A percentile compares a stretch with the other conserved stretches of the same genome.
These are phyloP conservation scores for Fusarium napiforme DNA, from an alignment of 2,329 filamentous ascomycete species.

Conservation along the genomic window DNA sequence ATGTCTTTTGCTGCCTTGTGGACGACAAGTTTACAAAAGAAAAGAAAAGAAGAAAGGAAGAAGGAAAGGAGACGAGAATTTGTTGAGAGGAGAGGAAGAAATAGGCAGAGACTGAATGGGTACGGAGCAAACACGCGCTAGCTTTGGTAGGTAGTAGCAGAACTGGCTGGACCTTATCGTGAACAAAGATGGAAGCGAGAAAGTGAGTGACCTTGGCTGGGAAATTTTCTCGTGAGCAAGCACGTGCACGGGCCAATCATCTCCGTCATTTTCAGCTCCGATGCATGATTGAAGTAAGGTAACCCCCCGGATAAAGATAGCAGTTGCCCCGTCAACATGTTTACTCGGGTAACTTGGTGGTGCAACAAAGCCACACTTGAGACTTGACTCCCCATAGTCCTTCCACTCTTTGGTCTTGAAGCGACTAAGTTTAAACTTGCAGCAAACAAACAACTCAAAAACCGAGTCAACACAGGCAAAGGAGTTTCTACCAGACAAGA, in stretches of 20 bases:
- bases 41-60: slow-evolving; percentile 10
- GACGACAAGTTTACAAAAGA: slow-evolving; percentile 2
- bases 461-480: background rate
- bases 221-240: slow-evolving; percentile 35
- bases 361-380: slow-evolving; percentile 43
- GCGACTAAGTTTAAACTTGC: slow-evolving; percentile 30
- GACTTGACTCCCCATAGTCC: slow-evolving; percentile 40
- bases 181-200: slow-evolving; percentile 4
- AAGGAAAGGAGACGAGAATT: background rate
- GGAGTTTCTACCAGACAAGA: slow-evolving; percentile 5
- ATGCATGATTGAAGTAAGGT: slow-evolving; percentile 4
- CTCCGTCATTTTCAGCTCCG: slow-evolving; percentile 28
- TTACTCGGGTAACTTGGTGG: slow-evolving; percentile 46
- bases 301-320: slow-evolving; percentile 11
- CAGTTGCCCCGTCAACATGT: slow-evolving; percentile 52
- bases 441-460: slow-evolving; percentile 33
- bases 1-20: background rate
- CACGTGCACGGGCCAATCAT: slow-evolving; percentile 40
- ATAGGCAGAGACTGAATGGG: slow-evolving; percentile 16
- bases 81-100: slow-evolving; percentile 13
- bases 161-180: background rate
- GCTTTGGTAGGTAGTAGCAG: background rate
- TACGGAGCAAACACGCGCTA: slow-evolving; percentile 19
- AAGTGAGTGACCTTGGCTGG: background rate
- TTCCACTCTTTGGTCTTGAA: slow-evolving; percentile 27